Percentiles rank a stretch among this genome's conserved stretches.
phyloP scores from a whole-genome alignment of 2,329 filamentous ascomycete species.

The Sporothrix protearum region DNA sequence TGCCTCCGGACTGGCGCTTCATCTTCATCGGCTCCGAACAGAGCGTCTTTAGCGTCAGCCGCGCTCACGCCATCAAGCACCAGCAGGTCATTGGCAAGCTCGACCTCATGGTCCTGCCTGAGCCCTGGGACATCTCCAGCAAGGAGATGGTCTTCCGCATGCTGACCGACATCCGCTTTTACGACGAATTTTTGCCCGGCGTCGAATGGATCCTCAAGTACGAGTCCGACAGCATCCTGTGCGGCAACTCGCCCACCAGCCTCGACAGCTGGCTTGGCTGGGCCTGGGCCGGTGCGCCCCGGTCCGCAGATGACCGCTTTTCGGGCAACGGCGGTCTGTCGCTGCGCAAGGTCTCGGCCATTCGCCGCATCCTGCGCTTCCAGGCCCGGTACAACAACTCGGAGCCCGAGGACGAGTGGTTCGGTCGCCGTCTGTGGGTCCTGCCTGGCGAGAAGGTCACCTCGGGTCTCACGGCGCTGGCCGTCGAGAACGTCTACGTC shows the following conservation, averaged over 20 bases:
- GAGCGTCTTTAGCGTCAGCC: constrained; percentile 45
- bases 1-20: constrained; percentile 54
- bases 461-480: constrained; percentile 41
- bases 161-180: constrained; percentile 51
- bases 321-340: constrained; percentile 54
- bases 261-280: constrained; percentile 54
- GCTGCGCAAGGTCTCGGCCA: constrained; percentile 50
- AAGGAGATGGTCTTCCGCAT: constrained; percentile 49
- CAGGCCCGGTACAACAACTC: constrained; percentile 50
- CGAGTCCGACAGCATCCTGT: constrained; percentile 55
- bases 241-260: constrained; percentile 50
- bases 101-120: constrained; percentile 48
- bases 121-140: constrained; percentile 45
- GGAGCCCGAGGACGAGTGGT: constrained; percentile 55
- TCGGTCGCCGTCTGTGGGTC: constrained; percentile 46
- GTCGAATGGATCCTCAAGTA: constrained; percentile 55
- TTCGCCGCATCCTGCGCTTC: constrained; percentile 46
- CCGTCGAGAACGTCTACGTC: constrained; percentile 49
- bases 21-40: constrained; percentile 50
- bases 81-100: constrained; percentile 51
- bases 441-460: constrained; percentile 50
- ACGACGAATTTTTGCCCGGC: constrained; percentile 48
- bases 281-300: constrained; percentile 53
- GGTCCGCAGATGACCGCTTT: constrained; percentile 45
- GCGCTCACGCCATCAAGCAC: constrained; percentile 46